Base-by-base conservation (phyloP, 306 rosid species). In the Pterocarpus macrocarpus region DNA sequence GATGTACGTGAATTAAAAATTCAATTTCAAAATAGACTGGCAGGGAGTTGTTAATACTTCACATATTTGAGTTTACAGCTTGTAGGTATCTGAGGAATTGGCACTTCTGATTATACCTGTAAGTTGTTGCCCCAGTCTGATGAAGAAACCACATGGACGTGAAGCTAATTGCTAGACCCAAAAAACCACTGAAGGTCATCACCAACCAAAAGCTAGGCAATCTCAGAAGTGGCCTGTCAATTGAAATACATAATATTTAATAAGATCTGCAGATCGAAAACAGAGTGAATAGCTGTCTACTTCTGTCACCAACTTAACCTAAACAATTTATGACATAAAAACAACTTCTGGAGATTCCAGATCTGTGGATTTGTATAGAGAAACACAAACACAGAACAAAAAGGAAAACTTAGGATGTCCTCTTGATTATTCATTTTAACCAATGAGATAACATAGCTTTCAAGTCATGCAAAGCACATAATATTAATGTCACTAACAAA, bases 91-190 rank as follows among this genome's bases (percentile, higher is more conserved):
- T 53, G 74, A 5, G 41, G 41, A 77, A 61, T 53, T 36, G 70
- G 56, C 16, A 59, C 33, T 79, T 70, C 28, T 56, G 59, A 79
- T 71, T 75, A 75, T 63, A 96, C 99, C 98, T 93, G 90, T 96
- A 96, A 17, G 99, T 96, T 57, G 99, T 93, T 63, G 99, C 99
- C 69, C 99, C 91, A 7, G 99, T 96, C 84, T 96, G 97, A 86
- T 90, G 98, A 89, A 93, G 98, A 90, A 96, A 96, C 99, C 99
- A 93, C 99, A 96, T 92, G 28, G 99, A 96, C n/a, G 99, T 89
- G 89, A 96, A 96, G 88, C 98, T 93, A 84, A 96, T 96, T 38
- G 94, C 98, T 71, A 96, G 90, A 72, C 99, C 99, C 89, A 93
- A 84, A 88, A 92, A 63, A 74, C 99, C 99, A 72, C 99, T 96